Conservation (phyloP, 2,329 filamentous ascomycete species). For the Aspergillus sp. region DNA sequence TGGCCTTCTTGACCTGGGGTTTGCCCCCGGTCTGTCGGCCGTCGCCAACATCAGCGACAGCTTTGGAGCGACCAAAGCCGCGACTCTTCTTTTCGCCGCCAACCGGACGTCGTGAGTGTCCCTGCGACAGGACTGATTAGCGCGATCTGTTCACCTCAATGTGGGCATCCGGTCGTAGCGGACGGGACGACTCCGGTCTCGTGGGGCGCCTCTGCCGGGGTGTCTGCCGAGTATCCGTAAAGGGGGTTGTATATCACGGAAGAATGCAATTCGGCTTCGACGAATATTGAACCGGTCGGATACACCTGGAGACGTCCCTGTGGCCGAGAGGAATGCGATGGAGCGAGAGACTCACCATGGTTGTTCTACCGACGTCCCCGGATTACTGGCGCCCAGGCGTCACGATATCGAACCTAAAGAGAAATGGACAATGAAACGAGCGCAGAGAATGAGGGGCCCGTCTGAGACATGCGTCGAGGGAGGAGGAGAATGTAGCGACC, state of each 20-base stretch:
- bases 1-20: constrained; percentile 86
- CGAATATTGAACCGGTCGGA: too few relatives aligned
- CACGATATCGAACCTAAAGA: constrained; percentile 28
- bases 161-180: too few relatives aligned
- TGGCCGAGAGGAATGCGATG: not conserved
- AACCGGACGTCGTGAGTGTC: constrained; percentile 44
- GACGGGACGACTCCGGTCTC: not conserved
- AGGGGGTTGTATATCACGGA: too few relatives aligned
- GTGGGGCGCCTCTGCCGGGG: too few relatives aligned
- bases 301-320: too few relatives aligned
- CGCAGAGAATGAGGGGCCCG: not conserved
- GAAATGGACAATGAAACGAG: constrained; percentile 13
- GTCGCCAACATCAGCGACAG: constrained; percentile 41
- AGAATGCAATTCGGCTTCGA: too few relatives aligned
- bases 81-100: constrained; percentile 45
- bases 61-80: constrained; percentile 42
- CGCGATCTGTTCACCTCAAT: not conserved
- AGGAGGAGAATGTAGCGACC: constrained; percentile 1
- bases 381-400: constrained; percentile 28
- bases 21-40: constrained; percentile 49
- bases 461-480: not conserved
- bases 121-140: constrained; percentile 29
- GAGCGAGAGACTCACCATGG: constrained; percentile 29
- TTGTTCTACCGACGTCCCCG: constrained; percentile 29
- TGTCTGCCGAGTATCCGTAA: too few relatives aligned